These are phyloP conservation scores for Xylaria sp. DNA, from an alignment of 2,329 filamentous ascomycete genomes.

Conservation along the genomic window DNA sequence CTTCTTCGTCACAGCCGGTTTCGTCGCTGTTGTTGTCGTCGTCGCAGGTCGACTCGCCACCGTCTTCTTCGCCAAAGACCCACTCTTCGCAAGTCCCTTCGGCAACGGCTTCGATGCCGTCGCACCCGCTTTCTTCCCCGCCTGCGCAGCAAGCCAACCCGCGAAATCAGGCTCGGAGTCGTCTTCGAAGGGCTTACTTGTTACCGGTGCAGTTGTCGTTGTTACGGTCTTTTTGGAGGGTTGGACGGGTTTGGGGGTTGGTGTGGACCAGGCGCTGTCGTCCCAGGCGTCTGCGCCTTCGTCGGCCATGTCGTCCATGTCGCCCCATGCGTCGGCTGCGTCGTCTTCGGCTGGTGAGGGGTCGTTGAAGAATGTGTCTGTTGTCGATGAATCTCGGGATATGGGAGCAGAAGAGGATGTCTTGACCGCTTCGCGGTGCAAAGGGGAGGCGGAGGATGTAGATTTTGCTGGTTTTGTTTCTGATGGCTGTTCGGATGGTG, in stretches of 20 bases:
- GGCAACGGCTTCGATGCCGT: slow-evolving; percentile 59
- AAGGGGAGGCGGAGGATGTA: slow-evolving; percentile 50
- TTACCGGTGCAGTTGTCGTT: slow-evolving; percentile 32
- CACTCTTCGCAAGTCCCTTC: slow-evolving; percentile 69
- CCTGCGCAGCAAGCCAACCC: slow-evolving; percentile 86
- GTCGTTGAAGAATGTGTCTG: slow-evolving; percentile 35
- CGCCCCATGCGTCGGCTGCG: slow-evolving; percentile 71
- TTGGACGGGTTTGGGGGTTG: slow-evolving; percentile 2
- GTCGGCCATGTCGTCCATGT: slow-evolving; percentile 44
- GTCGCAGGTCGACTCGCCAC: slow-evolving; percentile 32
- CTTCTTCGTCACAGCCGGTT: slow-evolving; percentile 50
- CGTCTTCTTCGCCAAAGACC: slow-evolving; percentile 30
- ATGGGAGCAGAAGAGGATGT: slow-evolving; percentile 43
- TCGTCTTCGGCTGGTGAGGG: slow-evolving; percentile 50
- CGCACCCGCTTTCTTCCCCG: slow-evolving; percentile 54
- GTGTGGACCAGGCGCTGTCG: slow-evolving; percentile 9
- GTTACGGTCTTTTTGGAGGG: slow-evolving; percentile 33
- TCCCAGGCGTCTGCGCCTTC: slow-evolving; percentile 72
- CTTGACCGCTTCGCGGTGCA: slow-evolving; percentile 56
- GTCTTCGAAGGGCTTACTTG: slow-evolving; percentile 63
- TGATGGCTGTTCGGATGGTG: slow-evolving; percentile 35
- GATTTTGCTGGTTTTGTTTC: slow-evolving; percentile 32
- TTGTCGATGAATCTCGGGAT: slow-evolving; percentile 46
- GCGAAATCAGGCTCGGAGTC: slow-evolving; percentile 91
- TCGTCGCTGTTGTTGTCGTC: too few species aligned